These are phyloP conservation scores for Ophiocordyceps unilateralis DNA, from an alignment of 2,329 filamentous ascomycete species.

Conservation along the genomic window DNA sequence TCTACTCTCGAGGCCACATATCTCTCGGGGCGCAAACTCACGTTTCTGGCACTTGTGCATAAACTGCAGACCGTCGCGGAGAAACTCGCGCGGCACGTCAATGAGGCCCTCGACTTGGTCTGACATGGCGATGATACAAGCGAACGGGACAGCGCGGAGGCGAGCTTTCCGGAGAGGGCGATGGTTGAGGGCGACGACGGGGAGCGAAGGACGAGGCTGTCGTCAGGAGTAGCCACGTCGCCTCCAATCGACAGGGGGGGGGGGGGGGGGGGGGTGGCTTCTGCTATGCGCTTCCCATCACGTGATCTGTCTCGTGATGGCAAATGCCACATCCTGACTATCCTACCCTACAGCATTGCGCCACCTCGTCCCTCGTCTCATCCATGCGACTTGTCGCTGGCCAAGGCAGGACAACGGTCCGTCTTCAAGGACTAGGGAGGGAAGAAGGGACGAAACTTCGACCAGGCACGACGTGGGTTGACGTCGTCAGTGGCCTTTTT, in stretches of 20 bases:
- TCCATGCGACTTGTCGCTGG: too few relatives aligned
- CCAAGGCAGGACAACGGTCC: too few relatives aligned
- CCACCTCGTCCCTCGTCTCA: too few relatives aligned
- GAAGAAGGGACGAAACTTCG: too few relatives aligned
- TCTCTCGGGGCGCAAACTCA: constrained; percentile 13
- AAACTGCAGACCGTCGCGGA: constrained; percentile 44
- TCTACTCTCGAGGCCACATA: too few relatives aligned
- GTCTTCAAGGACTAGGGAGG: too few relatives aligned
- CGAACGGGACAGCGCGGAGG: background rate
- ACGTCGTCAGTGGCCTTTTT: too few relatives aligned
- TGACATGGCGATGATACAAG: constrained; percentile 28
- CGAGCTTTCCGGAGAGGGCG: background rate
- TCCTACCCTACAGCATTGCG: too few relatives aligned
- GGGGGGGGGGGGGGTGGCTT: background rate
- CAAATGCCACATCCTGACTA: background rate
- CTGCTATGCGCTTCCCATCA: background rate
- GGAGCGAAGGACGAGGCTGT: background rate
- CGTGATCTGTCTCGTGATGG: background rate
- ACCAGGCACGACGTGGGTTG: too few relatives aligned
- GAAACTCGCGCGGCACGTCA: constrained; percentile 49
- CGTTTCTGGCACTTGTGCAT: constrained; percentile 46
- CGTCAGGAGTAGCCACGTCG: background rate
- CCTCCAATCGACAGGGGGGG: background rate
- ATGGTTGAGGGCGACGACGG: background rate
- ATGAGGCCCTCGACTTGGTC: constrained; percentile 55